Conservation (phyloP, 75 land plant genomes). For the Adiantum capillusveneris region DNA sequence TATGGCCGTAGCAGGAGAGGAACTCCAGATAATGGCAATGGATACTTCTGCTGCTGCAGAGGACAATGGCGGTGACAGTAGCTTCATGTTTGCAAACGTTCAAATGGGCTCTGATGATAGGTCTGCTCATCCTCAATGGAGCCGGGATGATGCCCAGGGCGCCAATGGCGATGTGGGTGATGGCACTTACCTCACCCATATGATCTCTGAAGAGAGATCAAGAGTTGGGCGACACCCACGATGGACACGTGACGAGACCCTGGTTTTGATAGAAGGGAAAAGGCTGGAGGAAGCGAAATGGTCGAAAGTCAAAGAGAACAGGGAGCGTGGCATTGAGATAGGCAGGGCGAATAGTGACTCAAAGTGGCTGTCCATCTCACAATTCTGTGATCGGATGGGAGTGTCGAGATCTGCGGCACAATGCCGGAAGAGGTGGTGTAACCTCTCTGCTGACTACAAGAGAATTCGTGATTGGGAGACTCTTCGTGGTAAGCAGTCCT, state of each 20-base stretch:
- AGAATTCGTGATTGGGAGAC: conserved; percentile 17
- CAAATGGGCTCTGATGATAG: too few relatives aligned
- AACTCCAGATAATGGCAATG: too few relatives aligned
- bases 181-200: too few relatives aligned
- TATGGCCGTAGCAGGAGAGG: too few relatives aligned
- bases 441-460: conserved; percentile 10
- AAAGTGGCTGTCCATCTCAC: conserved; percentile 19
- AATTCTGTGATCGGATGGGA: conserved; percentile 12
- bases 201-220: too few relatives aligned
- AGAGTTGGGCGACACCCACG: conserved; percentile 26
- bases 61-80: too few relatives aligned
- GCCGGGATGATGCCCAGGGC: too few relatives aligned
- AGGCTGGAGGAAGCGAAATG: conserved; percentile 39
- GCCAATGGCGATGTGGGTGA: too few relatives aligned
- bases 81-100: too few relatives aligned
- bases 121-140: too few relatives aligned
- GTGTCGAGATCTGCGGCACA: conserved; percentile 11
- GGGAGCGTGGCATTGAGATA: conserved; percentile 2
- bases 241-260: conserved; percentile 81
- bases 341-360: conserved; percentile 2
- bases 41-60: too few relatives aligned
- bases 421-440: conserved; percentile 18
- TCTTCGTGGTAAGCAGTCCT: neutral
- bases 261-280: conserved; percentile 58
- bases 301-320: neutral